Base-by-base conservation (phyloP, 2,329 filamentous ascomycete species). In the Kalaharituber pfeilii region DNA sequence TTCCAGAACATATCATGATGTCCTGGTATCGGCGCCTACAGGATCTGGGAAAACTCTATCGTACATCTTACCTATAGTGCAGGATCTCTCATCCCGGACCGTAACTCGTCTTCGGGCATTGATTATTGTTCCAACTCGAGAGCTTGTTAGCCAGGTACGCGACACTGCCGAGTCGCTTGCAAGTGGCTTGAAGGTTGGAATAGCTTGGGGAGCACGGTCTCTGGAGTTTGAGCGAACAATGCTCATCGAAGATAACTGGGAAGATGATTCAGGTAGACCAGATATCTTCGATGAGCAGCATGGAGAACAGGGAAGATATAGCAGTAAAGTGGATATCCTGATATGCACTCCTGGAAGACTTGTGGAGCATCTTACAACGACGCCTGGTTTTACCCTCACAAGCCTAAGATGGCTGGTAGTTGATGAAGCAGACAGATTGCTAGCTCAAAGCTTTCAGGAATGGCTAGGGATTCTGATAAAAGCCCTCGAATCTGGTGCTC, bases 21-120 rank as follows among this genome's bases (percentile, higher is more conserved):
- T 28, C 18, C 25, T 55, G 25, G 81, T 98, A 2, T 91, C 87
- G 6, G 91, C 93, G 0, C 84, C 89, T 1, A 98, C 91, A 0
- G 91, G 91, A 7, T 96, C 91, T 0, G 91, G 91, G 54, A 98
- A 98, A 67, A 98, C 91, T 0, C 69, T 98, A 15, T 84, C 89
- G 0, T 98, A 98, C 64, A 78, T 89, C 0, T 71, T 98, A 2
- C 91, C 91, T 0, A 79, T 98, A 56, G 76, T 94, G 3, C 79
- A 86, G 47, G 80, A 82, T 51, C 71, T 98, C 50, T 81, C 82
- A 60, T 72, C 76, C 28, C 75, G 76, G 13, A 70, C 71, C 22
- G 74, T 79, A 9, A 84, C 82, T 0, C 77, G 77, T 53, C 70
- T 98, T 7, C 77, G 84, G 36, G 88, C 82, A 0, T 68, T 98